phyloP scores from a whole-genome alignment of 2,329 filamentous ascomycete species.

The Atkinsonella texensis region DNA sequence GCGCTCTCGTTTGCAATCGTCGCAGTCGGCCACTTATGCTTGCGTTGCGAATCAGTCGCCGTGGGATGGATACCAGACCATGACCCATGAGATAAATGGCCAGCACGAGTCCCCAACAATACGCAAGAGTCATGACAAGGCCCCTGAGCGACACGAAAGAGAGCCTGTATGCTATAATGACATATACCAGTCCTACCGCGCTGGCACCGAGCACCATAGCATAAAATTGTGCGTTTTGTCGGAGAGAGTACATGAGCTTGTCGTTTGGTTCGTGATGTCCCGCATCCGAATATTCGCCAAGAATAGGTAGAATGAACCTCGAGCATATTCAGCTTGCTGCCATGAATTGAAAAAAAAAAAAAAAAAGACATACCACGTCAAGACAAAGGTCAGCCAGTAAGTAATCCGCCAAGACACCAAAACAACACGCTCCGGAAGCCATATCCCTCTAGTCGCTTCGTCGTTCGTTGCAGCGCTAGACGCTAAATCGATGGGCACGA shows the following conservation, averaged over 20 bases:
- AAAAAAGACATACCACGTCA: slow-evolving; percentile 62
- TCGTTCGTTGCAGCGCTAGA: slow-evolving; percentile 67
- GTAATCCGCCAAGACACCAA: slow-evolving; percentile 87
- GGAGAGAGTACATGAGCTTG: slow-evolving; percentile 72
- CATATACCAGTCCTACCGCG: slow-evolving; percentile 65
- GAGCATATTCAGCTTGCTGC: neutral
- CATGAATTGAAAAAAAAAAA: neutral
- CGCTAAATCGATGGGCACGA: slow-evolving; percentile 92
- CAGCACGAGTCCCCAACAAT: slow-evolving; percentile 82
- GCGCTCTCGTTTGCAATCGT: slow-evolving; percentile 66
- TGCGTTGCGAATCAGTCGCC: slow-evolving; percentile 67
- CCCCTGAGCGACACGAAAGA: slow-evolving; percentile 64
- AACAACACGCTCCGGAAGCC: slow-evolving; percentile 67
- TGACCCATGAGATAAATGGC: slow-evolving; percentile 98
- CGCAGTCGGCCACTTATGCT: slow-evolving; percentile 63
- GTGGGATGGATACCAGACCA: slow-evolving; percentile 81
- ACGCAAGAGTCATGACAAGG: slow-evolving; percentile 84
- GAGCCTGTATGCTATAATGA: slow-evolving; percentile 67
- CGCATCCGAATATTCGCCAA: slow-evolving; percentile 90
- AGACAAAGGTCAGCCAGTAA: slow-evolving; percentile 91
- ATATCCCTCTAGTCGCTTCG: slow-evolving; percentile 65
- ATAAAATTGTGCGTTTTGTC: slow-evolving; percentile 82
- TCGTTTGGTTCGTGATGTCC: slow-evolving; percentile 80
- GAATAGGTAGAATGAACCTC: slow-evolving; percentile 80
- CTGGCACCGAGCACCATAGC: slow-evolving; percentile 62